phyloP scores from a whole-genome alignment of 2,329 filamentous ascomycete genomes.

The Curvularia lunata region DNA sequence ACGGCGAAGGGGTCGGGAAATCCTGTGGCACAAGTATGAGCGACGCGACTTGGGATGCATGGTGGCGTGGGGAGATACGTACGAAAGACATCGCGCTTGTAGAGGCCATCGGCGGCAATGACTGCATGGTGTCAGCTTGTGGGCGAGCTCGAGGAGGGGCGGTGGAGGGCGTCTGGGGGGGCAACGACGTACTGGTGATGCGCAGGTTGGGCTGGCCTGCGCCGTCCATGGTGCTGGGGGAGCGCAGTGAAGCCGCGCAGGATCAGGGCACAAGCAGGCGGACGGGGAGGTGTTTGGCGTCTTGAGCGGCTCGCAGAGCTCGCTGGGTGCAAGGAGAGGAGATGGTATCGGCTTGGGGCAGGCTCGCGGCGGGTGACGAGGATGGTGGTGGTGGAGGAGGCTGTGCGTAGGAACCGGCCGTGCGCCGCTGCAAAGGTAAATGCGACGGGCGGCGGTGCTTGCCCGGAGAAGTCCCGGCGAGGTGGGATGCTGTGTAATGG shows the following conservation, averaged over 20 bases:
- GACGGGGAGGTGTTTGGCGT: neutral
- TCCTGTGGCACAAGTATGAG: conserved; percentile 62
- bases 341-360: conserved; percentile 16
- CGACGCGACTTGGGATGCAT: conserved; percentile 11
- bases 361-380: conserved; percentile 31
- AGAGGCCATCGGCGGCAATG: conserved; percentile 96
- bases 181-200: conserved; percentile 78
- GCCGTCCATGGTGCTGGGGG: conserved; percentile 57
- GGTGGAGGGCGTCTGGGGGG: conserved; percentile 3
- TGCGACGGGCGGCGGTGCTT: conserved; percentile 27
- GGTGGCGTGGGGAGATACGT: conserved; percentile 54
- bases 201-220: conserved; percentile 77
- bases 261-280: neutral
- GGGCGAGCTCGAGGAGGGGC: conserved; percentile 8
- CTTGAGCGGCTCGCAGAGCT: conserved; percentile 42
- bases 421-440: conserved; percentile 35
- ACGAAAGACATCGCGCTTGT: conserved; percentile 99
- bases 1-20: conserved; percentile 98
- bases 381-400: conserved; percentile 34
- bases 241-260: conserved; percentile 23
- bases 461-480: conserved; percentile 24
- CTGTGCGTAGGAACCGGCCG: conserved; percentile 36
- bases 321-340: conserved; percentile 20
- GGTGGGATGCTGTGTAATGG: conserved; percentile 12
- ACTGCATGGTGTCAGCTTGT: conserved; percentile 63